A percentile compares a stretch with the other conserved stretches of the same genome.
phyloP scores from a whole-genome alignment of 257 asterid genomes.

The Pogostemon cablin region DNA sequence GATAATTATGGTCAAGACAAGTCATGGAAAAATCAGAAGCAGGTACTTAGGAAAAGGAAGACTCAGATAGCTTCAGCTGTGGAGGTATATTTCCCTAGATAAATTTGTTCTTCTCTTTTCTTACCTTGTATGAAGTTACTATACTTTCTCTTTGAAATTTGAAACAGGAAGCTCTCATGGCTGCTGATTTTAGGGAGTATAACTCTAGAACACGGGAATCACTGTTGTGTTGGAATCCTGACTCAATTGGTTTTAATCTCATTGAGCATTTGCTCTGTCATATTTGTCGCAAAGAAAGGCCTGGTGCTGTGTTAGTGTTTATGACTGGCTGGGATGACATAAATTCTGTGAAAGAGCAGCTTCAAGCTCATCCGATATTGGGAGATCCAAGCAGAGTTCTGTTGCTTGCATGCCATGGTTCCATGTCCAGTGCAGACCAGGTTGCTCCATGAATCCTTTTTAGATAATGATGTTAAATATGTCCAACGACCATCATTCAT shows the following conservation, averaged over 20 bases:
- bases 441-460: conserved; percentile 36
- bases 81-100: conserved; percentile 57
- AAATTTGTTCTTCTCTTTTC: conserved; percentile 14
- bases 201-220: conserved; percentile 63
- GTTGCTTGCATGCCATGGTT: conserved; percentile 97
- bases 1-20: conserved; percentile 97
- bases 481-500: conserved; percentile 10
- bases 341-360: conserved; percentile 88
- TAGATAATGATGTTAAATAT: conserved; percentile 21
- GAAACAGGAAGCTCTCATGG: conserved; percentile 75
- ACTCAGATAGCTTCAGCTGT: conserved; percentile 93
- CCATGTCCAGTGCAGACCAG: conserved; percentile 98
- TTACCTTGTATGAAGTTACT: not conserved
- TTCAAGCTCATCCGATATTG: conserved; percentile 79
- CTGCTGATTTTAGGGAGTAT: conserved; percentile 68
- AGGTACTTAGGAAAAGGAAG: conserved; percentile 70
- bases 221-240: conserved; percentile 92
- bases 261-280: conserved; percentile 85
- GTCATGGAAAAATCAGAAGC: conserved; percentile 94
- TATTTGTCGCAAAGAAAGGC: conserved; percentile 80
- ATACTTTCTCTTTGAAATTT: conserved; percentile 32
- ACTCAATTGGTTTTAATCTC: conserved; percentile 94
- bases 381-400: conserved; percentile 90
- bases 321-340: conserved; percentile 99
- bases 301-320: conserved; percentile 91